Conservation (phyloP, 768 basidiomycete species). For the Suillus fuscotomentosus region DNA sequence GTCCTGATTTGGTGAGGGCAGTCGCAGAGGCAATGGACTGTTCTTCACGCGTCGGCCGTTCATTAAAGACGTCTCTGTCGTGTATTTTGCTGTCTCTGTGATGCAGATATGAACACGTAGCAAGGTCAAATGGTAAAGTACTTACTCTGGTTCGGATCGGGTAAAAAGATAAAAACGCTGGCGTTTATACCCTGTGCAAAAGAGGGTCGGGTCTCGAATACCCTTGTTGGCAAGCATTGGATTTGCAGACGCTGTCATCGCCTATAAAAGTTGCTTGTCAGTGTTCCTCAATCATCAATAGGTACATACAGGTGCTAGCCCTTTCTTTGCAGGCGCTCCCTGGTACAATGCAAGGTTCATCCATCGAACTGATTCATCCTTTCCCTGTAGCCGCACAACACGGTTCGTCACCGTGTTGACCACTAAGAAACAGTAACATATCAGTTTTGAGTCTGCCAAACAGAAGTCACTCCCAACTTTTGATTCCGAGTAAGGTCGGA, state of each 20-base stretch:
- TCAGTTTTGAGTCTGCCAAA: constrained; percentile 6
- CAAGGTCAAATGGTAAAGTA: constrained; percentile 13
- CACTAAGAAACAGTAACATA: constrained; percentile 44
- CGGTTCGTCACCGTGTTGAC: constrained; percentile 95
- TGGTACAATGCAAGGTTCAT: constrained; percentile 89
- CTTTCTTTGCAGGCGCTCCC: constrained; percentile 88
- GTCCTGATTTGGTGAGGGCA: constrained; percentile 46
- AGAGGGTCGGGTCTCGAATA: constrained; percentile 84
- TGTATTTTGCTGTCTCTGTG: constrained; percentile 78
- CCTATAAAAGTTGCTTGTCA: constrained; percentile 39
- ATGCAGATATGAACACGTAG: not conserved
- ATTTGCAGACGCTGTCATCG: constrained; percentile 95
- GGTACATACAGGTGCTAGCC: constrained; percentile 65
- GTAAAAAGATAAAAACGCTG: constrained; percentile 95
- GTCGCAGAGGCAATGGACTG: constrained; percentile 78
- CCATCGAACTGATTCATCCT: constrained; percentile 92
- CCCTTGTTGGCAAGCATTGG: constrained; percentile 88
- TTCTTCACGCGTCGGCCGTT: constrained; percentile 94
- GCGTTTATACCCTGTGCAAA: constrained; percentile 92
- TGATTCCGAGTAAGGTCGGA: constrained; percentile 91
- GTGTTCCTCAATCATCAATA: not conserved
- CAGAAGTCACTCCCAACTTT: constrained; percentile 53
- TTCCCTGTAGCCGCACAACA: constrained; percentile 83
- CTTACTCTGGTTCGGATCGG: constrained; percentile 85
- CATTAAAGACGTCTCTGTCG: constrained; percentile 98